phyloP scores from a whole-genome alignment of 176 grass and related monocot species.

The Saccharum officinarum region DNA sequence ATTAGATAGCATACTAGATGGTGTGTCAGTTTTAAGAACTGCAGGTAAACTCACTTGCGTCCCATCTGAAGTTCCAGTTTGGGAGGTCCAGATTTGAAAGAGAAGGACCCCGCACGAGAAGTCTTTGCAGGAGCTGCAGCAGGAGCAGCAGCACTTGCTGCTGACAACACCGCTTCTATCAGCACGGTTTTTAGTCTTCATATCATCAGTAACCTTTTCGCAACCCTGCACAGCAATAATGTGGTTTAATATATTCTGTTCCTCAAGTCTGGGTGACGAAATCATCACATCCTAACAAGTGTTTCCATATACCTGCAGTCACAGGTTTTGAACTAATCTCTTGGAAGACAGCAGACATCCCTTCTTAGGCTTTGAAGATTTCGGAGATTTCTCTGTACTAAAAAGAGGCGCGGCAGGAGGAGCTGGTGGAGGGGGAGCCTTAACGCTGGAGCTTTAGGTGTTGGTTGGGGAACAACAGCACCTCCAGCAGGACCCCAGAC shows the following conservation, averaged over 20 bases:
- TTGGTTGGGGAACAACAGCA: conserved; percentile 45
- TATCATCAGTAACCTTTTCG: conserved; percentile 91
- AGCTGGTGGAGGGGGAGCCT: conserved; percentile 64
- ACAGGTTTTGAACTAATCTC: conserved; percentile 80
- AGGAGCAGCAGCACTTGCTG: conserved; percentile 21
- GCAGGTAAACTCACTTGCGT: conserved; percentile 68
- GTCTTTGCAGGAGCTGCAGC: conserved; percentile 53
- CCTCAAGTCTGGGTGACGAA: not conserved
- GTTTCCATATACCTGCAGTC: conserved; percentile 61
- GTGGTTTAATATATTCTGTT: conserved; percentile 9
- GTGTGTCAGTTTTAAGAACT: not conserved
- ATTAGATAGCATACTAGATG: not conserved
- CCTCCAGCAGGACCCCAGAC: conserved; percentile 61
- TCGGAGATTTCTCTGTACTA: conserved; percentile 47
- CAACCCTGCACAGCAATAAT: conserved; percentile 55
- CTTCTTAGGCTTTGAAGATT: conserved; percentile 65
- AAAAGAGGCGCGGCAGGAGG: conserved; percentile 68
- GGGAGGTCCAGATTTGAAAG: conserved; percentile 65
- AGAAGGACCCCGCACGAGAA: conserved; percentile 59
- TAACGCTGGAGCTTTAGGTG: conserved; percentile 55
- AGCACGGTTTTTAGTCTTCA: conserved; percentile 89
- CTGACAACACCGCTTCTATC: conserved; percentile 81
- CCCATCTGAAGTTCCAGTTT: conserved; percentile 99
- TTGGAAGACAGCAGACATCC: conserved; percentile 94
- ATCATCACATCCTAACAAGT: not conserved